Conservation (phyloP, 768 basidiomycete genomes). For the Aureoboletus auriporus region DNA sequence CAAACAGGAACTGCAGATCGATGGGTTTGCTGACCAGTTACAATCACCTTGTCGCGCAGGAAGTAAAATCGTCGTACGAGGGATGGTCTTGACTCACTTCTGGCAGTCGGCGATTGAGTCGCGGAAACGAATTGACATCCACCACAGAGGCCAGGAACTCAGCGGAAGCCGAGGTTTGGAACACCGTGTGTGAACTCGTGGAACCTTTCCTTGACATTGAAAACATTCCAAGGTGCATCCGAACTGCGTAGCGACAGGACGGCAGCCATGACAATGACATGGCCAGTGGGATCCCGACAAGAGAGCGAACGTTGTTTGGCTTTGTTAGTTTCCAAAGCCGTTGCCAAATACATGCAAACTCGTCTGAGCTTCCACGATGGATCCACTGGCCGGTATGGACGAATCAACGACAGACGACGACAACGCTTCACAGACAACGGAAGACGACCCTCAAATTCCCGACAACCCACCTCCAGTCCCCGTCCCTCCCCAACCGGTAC, state of each 20-base stretch:
- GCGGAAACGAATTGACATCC: slow-evolving; percentile 14
- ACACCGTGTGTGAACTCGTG: slow-evolving; percentile 12
- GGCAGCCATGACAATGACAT: slow-evolving; percentile 14
- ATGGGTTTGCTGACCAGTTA: slow-evolving; percentile 21
- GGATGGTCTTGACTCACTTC: slow-evolving; percentile 21
- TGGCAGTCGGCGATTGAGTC: slow-evolving; percentile 15
- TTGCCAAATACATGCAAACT: slow-evolving; percentile 22
- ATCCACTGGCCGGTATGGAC: slow-evolving; percentile 28
- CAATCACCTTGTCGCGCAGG: slow-evolving; percentile 16
- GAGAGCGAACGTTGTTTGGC: slow-evolving; percentile 13
- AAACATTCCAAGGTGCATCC: background rate
- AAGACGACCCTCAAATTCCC: slow-evolving; percentile 78
- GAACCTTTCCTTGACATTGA: slow-evolving; percentile 9
- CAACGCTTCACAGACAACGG: slow-evolving; percentile 77
- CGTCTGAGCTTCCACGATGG: slow-evolving; percentile 15
- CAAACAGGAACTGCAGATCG: background rate
- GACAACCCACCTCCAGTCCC: slow-evolving; percentile 47
- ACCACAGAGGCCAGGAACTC: slow-evolving; percentile 26
- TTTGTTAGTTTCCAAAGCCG: slow-evolving; percentile 21
- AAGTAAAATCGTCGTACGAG: background rate
- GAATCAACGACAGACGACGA: slow-evolving; percentile 54
- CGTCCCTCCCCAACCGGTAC: slow-evolving; percentile 31
- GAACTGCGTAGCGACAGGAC: background rate
- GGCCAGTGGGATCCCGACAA: no score
- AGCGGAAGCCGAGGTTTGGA: slow-evolving; percentile 23